Evolutionary conservation across 805 yeast species (phyloP), one percentile per base, ranked within the genome.

Genomic region (Hanseniaspora vineae): DNA sequence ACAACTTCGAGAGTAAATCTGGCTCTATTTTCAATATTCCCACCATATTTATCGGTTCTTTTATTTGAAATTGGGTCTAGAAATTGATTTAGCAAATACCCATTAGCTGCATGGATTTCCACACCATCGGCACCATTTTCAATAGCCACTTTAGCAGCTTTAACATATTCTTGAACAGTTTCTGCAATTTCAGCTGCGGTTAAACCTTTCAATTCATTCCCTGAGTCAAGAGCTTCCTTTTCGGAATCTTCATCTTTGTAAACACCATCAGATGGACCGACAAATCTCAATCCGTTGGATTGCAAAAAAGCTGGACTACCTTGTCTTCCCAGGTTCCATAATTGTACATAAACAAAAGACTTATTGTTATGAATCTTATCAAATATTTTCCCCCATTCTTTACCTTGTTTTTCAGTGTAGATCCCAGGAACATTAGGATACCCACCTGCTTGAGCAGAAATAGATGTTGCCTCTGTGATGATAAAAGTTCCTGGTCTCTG

Each of bases 41-140:
- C 80, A 51, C 80, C 81, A 52, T 76, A 76, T 54, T 72, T 67
- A 58, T 76, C 81, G 5, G 71, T 68, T 62, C 71, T 60, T 46
- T 72, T 60, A 58, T 71, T 70, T 45, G 70, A 65, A 6, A 61
- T 54, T n/a, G 70, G 67, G 42, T 76, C 73, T 53, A 79, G 58
- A 56, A 82, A 80, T 60, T 76, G 76, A 60, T 71, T 68, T 40
- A 76, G 54, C 50, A 82, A 59, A 57, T 77, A 81, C 17, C 88
- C 86, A 59, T 80, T 78, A 20, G 87, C 86, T 35, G 67, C 68
- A 59, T 80, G 87, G 44, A 82, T 64, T 61, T 82, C 85, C 32
- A 81, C 74, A 52, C 79, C 79, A 59, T 81, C 85, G 46, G 69
- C 68, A 42, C 68, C 69, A 14, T 63, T 61, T 10, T 53, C 60